Base-by-base conservation (phyloP, 768 basidiomycete genomes). In the Thelephora aurantiotincta region DNA sequence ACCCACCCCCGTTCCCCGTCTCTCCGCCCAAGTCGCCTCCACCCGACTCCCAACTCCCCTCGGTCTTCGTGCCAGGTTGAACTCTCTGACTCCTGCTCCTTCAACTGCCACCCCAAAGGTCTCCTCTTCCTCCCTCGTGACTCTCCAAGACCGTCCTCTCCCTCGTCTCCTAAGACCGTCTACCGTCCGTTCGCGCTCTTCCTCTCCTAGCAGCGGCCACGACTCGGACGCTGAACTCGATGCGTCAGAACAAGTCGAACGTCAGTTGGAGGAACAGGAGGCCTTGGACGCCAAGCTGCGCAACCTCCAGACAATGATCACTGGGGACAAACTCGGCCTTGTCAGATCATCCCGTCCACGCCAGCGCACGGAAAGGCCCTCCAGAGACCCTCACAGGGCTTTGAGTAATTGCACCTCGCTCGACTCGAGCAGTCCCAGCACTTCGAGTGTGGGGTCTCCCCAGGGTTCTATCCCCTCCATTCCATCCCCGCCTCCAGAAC, bases 401-500 rank as follows among this genome's bases (percentile, higher is more conserved):
- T 22, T 18, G n/a, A 57, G 50, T 63, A 65, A 41, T 63, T 60
- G 49, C 59, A 57, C 33, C 63, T 54, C 48, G 67, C 68, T 43
- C 68, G 58, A 26, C 69, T 69, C 18, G 77, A 68, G 55, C 67
- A 65, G 51, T 51, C 82, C 81, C 50, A 87, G 84, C 55, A 68
- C 84, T 7, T 86, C 85, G 3, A 82, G 81, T 58, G 65, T 76
- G 11, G 75, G 77, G 51, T 88, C 87, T 16, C 80, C 80, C 1
- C 82, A 74, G 43, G 80, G 79, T 14, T 90, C 87, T 0, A 82
- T 87, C 33, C 84, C 83, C 1, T 83, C 84, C 13, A 87, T 90
- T 20, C 79, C 86, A 0, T 88, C 86, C 0, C 79, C 82, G 16
- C 70, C 79, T 6, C 59, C 73, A 14, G 72, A 78, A 42, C 72